Percentiles rank a stretch among this genome's conserved stretches.
phyloP scores from a whole-genome alignment of 2,329 filamentous ascomycete genomes.

The Scopulariopsis brevicaulis region DNA sequence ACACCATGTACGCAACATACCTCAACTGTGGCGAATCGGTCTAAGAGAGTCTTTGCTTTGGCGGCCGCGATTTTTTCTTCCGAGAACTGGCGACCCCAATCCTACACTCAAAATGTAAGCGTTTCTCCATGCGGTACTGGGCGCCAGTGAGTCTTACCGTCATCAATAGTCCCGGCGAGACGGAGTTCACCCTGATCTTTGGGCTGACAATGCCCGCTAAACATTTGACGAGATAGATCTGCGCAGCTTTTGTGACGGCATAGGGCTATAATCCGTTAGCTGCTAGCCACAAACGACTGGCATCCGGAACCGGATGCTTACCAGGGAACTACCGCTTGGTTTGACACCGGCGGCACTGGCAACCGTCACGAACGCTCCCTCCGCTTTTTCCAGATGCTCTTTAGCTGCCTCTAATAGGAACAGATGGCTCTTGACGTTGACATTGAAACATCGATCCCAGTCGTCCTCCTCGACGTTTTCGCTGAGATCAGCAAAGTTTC shows the following conservation, averaged over 20 bases:
- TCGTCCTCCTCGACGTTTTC: slow-evolving; percentile 32
- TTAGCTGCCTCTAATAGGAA: slow-evolving; percentile 32
- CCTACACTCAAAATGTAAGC: neutral
- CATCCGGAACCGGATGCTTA: neutral
- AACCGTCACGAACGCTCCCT: slow-evolving; percentile 12
- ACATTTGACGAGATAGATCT: slow-evolving; percentile 45
- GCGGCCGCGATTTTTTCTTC: neutral
- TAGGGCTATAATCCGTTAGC: slow-evolving; percentile 43
- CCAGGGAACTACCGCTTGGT: slow-evolving; percentile 2
- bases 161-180: slow-evolving; percentile 40
- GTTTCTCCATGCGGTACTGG: neutral
- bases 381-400: slow-evolving; percentile 29
- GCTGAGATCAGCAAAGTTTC: slow-evolving; percentile 29
- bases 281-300: neutral
- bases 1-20: neutral
- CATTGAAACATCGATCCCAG: slow-evolving; percentile 34
- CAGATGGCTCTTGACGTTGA: slow-evolving; percentile 38
- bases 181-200: slow-evolving; percentile 45
- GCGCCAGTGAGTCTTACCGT: slow-evolving; percentile 20
- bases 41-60: neutral
- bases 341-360: slow-evolving; percentile 3
- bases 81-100: neutral
- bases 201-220: slow-evolving; percentile 41
- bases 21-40: neutral
- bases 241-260: slow-evolving; percentile 65